Evolutionary conservation across 768 basidiomycete genomes (phyloP), one percentile per base, ranked within the genome.

Genomic region (Macrolepiota dolichaula): DNA sequence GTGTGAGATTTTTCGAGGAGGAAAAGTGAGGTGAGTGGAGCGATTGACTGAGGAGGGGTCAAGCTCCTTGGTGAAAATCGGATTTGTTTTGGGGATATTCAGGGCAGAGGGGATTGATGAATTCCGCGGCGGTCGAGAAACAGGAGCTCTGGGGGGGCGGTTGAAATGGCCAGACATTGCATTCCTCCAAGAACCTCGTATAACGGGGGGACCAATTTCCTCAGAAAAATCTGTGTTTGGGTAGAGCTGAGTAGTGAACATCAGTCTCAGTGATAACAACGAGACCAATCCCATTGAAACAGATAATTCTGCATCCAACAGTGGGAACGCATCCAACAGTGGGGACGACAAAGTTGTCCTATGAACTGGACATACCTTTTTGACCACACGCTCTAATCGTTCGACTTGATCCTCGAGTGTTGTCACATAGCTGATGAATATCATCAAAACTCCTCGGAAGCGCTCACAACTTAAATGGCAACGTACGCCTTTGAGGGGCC

Each of bases 401-500:
- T 85, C 85, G 56, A 86, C 63, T 66, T 77, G 78, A 67, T 86
- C 83, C 68, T 89, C 87, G 37, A 89, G 74, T 51, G 74, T 77
- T 7, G 79, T 82, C 53, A 87, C 74, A 72, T 87, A 86, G 35
- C 85, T 87, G 50, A 19, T 22, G 49, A 51, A 13, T 13, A 9
- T 50, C 35, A 58, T 27, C 35, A 56, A 19, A 36, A 24, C 46
- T 44, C 17, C 36, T 1, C n/a, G 24, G 19, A 57, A 27, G 11
- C 36, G 29, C 38, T n/a, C n/a, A n/a, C n/a, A 32, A 54, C 35
- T 46, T 44, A 36, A 35, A 25, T 50, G 38, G 49, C 19, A 13
- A 78, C 86, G 66, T 62, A 88, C 84, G 83, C 85, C 73, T 88
- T 88, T 4, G 87, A 83, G 24, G 87, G 87, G 0, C 85, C 85